A percentile compares a stretch with the other conserved stretches of the same genome.
Evolutionary conservation across 2,329 filamentous ascomycete genomes (phyloP).

Genomic region (Aureobasidium sp.): DNA sequence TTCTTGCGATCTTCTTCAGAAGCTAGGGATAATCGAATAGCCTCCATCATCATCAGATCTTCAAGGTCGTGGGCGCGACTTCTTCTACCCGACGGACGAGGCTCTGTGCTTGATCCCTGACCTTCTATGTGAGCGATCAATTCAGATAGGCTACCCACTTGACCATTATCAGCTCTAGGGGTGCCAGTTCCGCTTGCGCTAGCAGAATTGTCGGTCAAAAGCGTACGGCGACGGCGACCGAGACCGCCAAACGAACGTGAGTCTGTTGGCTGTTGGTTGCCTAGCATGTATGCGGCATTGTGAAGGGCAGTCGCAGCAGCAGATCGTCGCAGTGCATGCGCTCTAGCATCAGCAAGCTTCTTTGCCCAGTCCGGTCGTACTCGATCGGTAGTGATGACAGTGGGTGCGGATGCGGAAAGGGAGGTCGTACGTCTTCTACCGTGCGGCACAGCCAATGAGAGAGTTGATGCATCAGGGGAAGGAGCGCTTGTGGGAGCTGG

Average conservation of each 20-base stretch:
- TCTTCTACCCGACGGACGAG: slow-evolving; percentile 45
- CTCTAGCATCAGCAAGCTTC: slow-evolving; percentile 76
- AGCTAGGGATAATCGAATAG: slow-evolving; percentile 81
- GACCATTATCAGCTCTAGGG: slow-evolving; percentile 27
- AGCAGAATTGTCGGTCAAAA: slow-evolving; percentile 41
- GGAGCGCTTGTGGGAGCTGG: slow-evolving; percentile 45
- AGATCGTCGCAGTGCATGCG: slow-evolving; percentile 75
- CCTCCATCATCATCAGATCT: slow-evolving; percentile 98
- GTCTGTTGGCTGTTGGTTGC: slow-evolving; percentile 39
- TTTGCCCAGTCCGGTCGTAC: slow-evolving; percentile 91
- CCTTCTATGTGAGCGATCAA: slow-evolving; percentile 24
- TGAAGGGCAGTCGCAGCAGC: slow-evolving; percentile 91
- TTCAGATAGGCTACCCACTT: slow-evolving; percentile 25
- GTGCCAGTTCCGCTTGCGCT: slow-evolving; percentile 37
- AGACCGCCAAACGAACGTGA: slow-evolving; percentile 42
- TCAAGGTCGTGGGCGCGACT: slow-evolving; percentile 78
- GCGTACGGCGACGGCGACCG: slow-evolving; percentile 40
- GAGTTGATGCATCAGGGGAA: slow-evolving; percentile 79
- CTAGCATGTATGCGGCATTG: slow-evolving; percentile 87
- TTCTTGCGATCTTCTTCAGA: slow-evolving; percentile 87
- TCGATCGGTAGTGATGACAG: slow-evolving; percentile 85
- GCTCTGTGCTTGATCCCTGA: slow-evolving; percentile 15
- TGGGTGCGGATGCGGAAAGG: slow-evolving; percentile 72
- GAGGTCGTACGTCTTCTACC: slow-evolving; percentile 54
- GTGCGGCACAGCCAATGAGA: slow-evolving; percentile 51